phyloP scores from a whole-genome alignment of 305 asterid species.

The Fraxinus ornus region DNA sequence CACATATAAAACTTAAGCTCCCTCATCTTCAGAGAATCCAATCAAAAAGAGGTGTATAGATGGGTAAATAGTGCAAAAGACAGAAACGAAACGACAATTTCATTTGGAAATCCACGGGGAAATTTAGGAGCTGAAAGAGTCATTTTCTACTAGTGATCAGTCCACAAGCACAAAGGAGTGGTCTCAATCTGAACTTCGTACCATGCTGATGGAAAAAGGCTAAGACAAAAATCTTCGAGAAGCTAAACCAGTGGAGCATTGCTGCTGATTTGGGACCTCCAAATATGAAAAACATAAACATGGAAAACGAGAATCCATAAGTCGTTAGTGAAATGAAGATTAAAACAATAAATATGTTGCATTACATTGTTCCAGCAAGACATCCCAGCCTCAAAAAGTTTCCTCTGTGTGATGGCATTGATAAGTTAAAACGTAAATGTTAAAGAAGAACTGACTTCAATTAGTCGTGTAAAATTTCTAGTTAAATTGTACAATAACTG shows the following conservation, averaged over 20 bases:
- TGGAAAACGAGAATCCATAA: constrained; percentile 22
- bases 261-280: constrained; percentile 23
- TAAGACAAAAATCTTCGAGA: too few species aligned
- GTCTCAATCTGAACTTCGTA: constrained; percentile 24
- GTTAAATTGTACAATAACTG: too few species aligned
- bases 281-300: background rate
- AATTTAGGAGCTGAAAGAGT: constrained; percentile 12
- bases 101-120: constrained; percentile 15
- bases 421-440: too few species aligned
- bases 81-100: background rate
- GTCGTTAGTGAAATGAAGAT: too few species aligned
- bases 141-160: constrained; percentile 16
- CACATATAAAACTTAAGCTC: background rate
- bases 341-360: too few species aligned
- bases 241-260: background rate
- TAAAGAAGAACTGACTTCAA: too few species aligned
- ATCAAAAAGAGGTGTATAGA: too few species aligned
- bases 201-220: constrained; percentile 22
- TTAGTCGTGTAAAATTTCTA: too few species aligned
- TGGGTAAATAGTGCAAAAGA: too few species aligned
- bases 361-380: too few species aligned
- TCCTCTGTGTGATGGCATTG: too few species aligned
- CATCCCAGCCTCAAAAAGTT: too few species aligned
- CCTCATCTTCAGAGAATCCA: constrained; percentile 16
- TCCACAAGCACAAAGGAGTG: constrained; percentile 18